Conservation (phyloP, 2,329 filamentous ascomycete genomes). For the Aureobasidium sp. region DNA sequence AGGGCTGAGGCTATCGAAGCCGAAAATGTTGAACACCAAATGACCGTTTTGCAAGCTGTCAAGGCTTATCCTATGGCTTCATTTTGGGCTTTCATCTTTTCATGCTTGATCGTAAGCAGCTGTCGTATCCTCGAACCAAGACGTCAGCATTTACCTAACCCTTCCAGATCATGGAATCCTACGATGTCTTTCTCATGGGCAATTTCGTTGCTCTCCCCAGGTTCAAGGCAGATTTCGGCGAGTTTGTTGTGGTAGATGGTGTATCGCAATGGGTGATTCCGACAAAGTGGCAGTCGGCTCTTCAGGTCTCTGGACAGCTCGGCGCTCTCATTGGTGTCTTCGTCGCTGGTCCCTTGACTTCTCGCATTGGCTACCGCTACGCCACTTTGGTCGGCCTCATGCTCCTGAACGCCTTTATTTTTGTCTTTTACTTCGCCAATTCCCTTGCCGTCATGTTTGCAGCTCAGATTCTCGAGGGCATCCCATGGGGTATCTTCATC, state of each 20-base stretch:
- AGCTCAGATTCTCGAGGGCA: slow-evolving; percentile 52
- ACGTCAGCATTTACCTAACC: slow-evolving; percentile 20
- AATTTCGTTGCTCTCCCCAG: slow-evolving; percentile 49
- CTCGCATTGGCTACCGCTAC: slow-evolving; percentile 53
- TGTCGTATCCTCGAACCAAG: not conserved
- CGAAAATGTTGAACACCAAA: slow-evolving; percentile 48
- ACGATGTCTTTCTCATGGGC: slow-evolving; percentile 55
- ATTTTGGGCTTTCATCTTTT: slow-evolving; percentile 51
- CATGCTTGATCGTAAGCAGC: slow-evolving; percentile 50
- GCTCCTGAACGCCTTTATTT: slow-evolving; percentile 53
- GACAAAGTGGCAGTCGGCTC: slow-evolving; percentile 52
- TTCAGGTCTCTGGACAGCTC: slow-evolving; percentile 49
- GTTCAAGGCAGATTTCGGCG: slow-evolving; percentile 45
- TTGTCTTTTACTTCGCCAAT: slow-evolving; percentile 52
- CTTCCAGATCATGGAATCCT: slow-evolving; percentile 57
- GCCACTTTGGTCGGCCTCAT: slow-evolving; percentile 51
- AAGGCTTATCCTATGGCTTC: slow-evolving; percentile 47
- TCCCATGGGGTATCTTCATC: slow-evolving; percentile 62
- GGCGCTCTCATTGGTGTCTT: slow-evolving; percentile 56
- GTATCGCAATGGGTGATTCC: slow-evolving; percentile 35
- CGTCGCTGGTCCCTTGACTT: slow-evolving; percentile 55
- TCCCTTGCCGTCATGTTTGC: slow-evolving; percentile 43
- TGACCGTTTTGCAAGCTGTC: slow-evolving; percentile 45
- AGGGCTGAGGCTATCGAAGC: slow-evolving; percentile 51
- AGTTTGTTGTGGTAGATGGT: slow-evolving; percentile 26